Evolutionary conservation across 176 grass and related monocot species (phyloP).

Genomic region (Miscanthus lutarioriparius): DNA sequence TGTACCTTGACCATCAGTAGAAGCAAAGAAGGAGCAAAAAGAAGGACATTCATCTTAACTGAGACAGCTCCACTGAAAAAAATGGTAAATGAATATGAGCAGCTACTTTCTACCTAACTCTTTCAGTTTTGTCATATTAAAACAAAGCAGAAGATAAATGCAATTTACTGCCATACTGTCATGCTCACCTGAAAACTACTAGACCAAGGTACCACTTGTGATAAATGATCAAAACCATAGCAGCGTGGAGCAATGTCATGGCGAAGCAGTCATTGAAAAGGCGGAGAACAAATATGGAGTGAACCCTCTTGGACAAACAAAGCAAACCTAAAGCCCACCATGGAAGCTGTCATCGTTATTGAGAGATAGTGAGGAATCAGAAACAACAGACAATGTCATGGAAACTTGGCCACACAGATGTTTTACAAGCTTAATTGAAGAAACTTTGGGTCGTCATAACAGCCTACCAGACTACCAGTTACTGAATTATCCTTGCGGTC

Average conservation of each 20-base stretch:
- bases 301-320: conserved; percentile 90
- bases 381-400: background rate
- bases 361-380: conserved; percentile 30
- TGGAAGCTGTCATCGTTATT: conserved; percentile 67
- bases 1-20: conserved; percentile 88
- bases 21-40: conserved; percentile 88
- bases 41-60: conserved; percentile 99
- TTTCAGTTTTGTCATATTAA: background rate
- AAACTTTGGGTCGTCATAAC: background rate
- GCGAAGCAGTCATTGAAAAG: conserved; percentile 96
- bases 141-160: conserved; percentile 29
- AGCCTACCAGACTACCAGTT: background rate
- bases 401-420: background rate
- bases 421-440: background rate
- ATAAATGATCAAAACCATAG: conserved; percentile 75
- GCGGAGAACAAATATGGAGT: conserved; percentile 92
- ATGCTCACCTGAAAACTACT: conserved; percentile 80
- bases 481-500: background rate
- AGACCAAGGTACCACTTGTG: conserved; percentile 88
- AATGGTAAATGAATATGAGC: background rate
- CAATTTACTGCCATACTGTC: conserved; percentile 24
- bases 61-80: conserved; percentile 80
- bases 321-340: conserved; percentile 94
- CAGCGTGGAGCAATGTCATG: conserved; percentile 84
- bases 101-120: background rate